A percentile compares a stretch with the other conserved stretches of the same genome.
Conservation (phyloP, 2,329 filamentous ascomycete genomes). For the Alternaria gaisen region DNA sequence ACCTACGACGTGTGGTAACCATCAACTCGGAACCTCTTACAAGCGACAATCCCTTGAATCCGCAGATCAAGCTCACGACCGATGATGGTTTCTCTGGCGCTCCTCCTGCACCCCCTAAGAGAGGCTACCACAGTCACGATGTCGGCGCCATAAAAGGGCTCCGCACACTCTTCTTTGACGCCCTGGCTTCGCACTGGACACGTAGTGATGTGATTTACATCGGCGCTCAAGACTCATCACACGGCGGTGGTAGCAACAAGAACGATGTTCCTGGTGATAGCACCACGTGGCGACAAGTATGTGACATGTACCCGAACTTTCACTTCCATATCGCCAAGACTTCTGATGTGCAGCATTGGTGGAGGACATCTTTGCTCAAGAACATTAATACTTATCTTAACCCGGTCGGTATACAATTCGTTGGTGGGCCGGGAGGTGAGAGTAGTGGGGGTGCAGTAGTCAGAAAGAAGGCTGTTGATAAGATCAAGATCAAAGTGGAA, state of each 20-base stretch:
- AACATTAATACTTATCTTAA: background rate
- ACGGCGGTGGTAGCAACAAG: background rate
- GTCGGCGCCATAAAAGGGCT: background rate
- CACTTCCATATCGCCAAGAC: background rate
- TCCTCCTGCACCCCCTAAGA: background rate
- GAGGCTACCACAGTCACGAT: background rate
- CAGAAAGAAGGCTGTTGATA: background rate
- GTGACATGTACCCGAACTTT: background rate
- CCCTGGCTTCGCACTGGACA: slow-evolving; percentile 25
- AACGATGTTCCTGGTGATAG: background rate
- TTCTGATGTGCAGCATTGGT: background rate
- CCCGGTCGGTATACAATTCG: background rate
- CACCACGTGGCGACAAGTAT: slow-evolving; percentile 2
- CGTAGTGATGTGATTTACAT: slow-evolving; percentile 13
- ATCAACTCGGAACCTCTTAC: background rate
- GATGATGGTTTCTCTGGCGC: background rate
- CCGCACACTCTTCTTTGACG: slow-evolving; percentile 28
- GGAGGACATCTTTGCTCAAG: background rate
- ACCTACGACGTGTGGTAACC: background rate
- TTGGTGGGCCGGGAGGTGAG: background rate
- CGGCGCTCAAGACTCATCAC: background rate
- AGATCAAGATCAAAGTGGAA: background rate
- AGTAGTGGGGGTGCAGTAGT: background rate
- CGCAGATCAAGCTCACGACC: background rate
- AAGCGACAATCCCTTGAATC: background rate